Conservation (phyloP, 352 stramenopile genomes). For the Phytophthora sp. region DNA sequence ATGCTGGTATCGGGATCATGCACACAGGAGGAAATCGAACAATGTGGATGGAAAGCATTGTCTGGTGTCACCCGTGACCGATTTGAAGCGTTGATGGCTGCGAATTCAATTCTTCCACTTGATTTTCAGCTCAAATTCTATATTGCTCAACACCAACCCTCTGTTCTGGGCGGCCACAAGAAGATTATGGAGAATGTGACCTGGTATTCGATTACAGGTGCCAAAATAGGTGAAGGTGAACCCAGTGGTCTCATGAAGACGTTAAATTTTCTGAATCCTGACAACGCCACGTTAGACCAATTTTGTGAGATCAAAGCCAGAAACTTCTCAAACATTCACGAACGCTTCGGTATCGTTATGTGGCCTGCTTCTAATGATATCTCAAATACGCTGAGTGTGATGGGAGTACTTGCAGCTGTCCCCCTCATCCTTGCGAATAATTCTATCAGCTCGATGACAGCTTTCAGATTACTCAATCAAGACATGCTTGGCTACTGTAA, state of each 20-base stretch:
- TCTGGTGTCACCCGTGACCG: slow-evolving; percentile 4
- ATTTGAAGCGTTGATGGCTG: background rate
- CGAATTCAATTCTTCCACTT: slow-evolving; percentile 1
- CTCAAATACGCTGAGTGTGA: background rate
- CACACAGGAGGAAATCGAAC: background rate
- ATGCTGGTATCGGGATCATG: slow-evolving; percentile 2
- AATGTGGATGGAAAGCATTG: background rate
- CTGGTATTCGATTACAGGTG: slow-evolving; percentile 7
- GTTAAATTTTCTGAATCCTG: slow-evolving; percentile 11
- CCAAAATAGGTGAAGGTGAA: background rate
- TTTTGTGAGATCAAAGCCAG: background rate
- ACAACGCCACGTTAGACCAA: background rate
- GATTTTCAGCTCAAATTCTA: slow-evolving; percentile 15
- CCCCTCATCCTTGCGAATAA: background rate
- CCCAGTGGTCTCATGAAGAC: background rate
- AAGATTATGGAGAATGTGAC: background rate
- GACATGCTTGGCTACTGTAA: slow-evolving; percentile 5
- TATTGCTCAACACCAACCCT: background rate
- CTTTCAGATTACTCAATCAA: background rate
- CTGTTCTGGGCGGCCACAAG: too few species aligned
- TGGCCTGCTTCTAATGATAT: slow-evolving; percentile 8
- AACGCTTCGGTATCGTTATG: slow-evolving; percentile 2
- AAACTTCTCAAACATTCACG: background rate
- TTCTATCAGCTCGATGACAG: background rate
- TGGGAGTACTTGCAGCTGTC: slow-evolving; percentile 1